Conservation (phyloP, 1,284 basidiomycete species). For the Apiotrichum laibachii region DNA sequence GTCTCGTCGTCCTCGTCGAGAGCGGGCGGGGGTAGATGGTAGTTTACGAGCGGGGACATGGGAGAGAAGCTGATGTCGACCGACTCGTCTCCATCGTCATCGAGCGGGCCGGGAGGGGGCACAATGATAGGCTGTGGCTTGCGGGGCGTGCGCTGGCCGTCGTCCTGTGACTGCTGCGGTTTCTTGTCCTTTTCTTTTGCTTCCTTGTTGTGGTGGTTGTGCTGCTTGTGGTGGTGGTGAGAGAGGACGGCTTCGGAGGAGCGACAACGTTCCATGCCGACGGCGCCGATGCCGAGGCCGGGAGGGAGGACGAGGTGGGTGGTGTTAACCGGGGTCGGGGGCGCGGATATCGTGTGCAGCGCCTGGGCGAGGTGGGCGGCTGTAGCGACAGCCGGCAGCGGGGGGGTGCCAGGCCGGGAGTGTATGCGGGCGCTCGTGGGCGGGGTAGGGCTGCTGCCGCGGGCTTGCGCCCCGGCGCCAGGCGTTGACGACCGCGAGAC, state of each 20-base stretch:
- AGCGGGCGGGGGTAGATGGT: background rate
- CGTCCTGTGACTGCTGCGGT: background rate
- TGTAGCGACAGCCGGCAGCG: conserved; percentile 6
- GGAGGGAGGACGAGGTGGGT: conserved; percentile 39
- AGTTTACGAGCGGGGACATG: conserved; percentile 1
- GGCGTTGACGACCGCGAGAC: conserved; percentile 23
- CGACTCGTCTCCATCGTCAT: background rate
- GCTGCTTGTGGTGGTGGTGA: conserved; percentile 13
- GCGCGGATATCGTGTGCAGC: conserved; percentile 41
- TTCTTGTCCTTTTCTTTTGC: background rate
- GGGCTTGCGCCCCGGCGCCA: conserved; percentile 3
- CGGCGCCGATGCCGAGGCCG: conserved; percentile 24
- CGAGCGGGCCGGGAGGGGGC: conserved; percentile 4
- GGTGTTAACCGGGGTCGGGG: conserved; percentile 43
- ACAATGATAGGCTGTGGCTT: conserved; percentile 13
- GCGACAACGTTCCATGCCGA: conserved; percentile 43
- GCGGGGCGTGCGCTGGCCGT: conserved; percentile 19
- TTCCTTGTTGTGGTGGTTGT: conserved; percentile 5
- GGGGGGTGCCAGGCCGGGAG: conserved; percentile 22
- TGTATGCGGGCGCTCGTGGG: conserved; percentile 21
- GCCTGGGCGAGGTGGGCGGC: conserved; percentile 17
- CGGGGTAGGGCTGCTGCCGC: conserved; percentile 16
- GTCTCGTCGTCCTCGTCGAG: background rate
- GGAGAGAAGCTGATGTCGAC: background rate
- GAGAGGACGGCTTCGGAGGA: conserved; percentile 39